Evolutionary conservation across 179 eudicot genomes (phyloP), one percentile per base, ranked within the genome.

Genomic region (Pouteria campechiana): DNA sequence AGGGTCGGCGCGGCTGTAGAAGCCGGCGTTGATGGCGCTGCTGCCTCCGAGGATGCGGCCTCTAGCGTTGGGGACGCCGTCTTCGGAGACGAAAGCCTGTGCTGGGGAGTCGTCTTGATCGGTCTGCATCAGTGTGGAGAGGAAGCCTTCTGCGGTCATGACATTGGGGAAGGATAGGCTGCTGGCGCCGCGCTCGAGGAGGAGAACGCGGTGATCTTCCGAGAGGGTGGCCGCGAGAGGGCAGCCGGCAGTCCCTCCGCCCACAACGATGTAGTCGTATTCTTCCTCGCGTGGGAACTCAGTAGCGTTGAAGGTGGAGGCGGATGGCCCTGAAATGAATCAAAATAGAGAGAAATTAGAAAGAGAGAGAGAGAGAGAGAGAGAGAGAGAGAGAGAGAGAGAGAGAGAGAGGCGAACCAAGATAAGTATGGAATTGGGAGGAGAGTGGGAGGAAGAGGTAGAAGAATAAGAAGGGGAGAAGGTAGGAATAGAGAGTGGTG

Each of bases 11-110:
- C 98, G 52, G 46, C 80, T 74, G 58, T 90, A 89, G 44, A 90
- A 86, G 5, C 96, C 95, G 0, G 98, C 98, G 24, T 90, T 90
- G 22, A 90, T 79, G 5, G 79, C 81, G 37, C 95, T 86, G 59
- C 98, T 86, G 11, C 98, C 98, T 3, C 98, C 98, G n/a, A 90
- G 94, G 50, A 90, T 73, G 1, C 98, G 65, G 5, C 98, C 98
- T n/a, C 98, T 67, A 39, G 87, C 79, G 28, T 86, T 86, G 5
- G 84, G 90, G 10, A 90, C 98, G 1, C 95, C 94, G 10, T 90
- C 98, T 40, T 81, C 96, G 3, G 98, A 90, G 13, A 68, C 76
- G 58, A 90, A 90, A 3, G 79, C 68, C 28, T 81, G 83, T 2
- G 98, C 90, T 18, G 96, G 80, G 6, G 98, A 90, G 29, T 66